Conservation (phyloP, 345 rosid genomes). For the Moringa oleifera region DNA sequence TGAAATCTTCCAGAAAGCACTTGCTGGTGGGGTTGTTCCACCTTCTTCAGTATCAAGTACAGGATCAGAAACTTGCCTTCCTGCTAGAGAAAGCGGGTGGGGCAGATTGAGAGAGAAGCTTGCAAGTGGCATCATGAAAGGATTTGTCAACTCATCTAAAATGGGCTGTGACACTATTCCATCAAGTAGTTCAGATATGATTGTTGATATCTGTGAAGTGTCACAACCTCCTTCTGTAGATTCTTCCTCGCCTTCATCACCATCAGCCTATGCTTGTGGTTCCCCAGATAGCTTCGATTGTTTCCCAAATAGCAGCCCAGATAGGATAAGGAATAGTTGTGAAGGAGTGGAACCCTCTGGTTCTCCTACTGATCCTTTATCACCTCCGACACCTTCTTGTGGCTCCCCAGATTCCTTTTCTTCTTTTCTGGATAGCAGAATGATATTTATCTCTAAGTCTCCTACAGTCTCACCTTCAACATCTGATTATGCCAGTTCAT, state of each 20-base stretch:
- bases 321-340: slow-evolving; percentile 21
- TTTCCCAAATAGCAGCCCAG: slow-evolving; percentile 25
- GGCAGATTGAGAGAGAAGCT: slow-evolving; percentile 56
- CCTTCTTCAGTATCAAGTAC: slow-evolving; percentile 40
- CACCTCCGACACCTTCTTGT: slow-evolving; percentile 29
- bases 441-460: slow-evolving; percentile 46
- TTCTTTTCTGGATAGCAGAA: slow-evolving; percentile 30
- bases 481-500: slow-evolving; percentile 61
- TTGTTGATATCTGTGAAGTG: slow-evolving; percentile 21
- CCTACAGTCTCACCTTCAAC: slow-evolving; percentile 65
- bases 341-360: slow-evolving; percentile 19
- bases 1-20: slow-evolving; percentile 55
- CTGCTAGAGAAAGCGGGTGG: slow-evolving; percentile 65
- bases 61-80: slow-evolving; percentile 56
- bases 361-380: slow-evolving; percentile 18
- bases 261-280: too few relatives aligned
- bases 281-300: slow-evolving; percentile 43
- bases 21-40: slow-evolving; percentile 65
- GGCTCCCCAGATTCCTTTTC: slow-evolving; percentile 42
- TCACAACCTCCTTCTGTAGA: slow-evolving; percentile 17
- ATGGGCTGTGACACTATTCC: slow-evolving; percentile 17
- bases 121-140: slow-evolving; percentile 48
- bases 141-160: slow-evolving; percentile 41
- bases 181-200: slow-evolving; percentile 18
- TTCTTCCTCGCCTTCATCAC: slow-evolving; percentile 26